Evolutionary conservation across 2,329 filamentous ascomycete genomes (phyloP).

Genomic region (Aspergillus cejpii): DNA sequence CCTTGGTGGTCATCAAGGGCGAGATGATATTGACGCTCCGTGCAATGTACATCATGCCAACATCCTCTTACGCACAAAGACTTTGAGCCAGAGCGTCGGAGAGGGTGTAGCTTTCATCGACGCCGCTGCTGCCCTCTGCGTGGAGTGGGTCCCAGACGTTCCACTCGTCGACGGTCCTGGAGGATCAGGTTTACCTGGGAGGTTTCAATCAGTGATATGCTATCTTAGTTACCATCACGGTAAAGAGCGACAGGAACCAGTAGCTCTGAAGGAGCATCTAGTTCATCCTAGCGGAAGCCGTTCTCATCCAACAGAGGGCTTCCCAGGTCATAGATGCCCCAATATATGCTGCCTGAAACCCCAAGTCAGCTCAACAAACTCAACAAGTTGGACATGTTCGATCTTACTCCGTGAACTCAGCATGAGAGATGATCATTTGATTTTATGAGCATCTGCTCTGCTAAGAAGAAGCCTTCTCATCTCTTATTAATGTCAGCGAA

Average conservation of each 20-base stretch:
- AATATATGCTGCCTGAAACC: conserved; percentile 69
- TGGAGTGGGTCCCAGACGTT: conserved; percentile 72
- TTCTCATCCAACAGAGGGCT: conserved; percentile 66
- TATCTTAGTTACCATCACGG: conserved; percentile 71
- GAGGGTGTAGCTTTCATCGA: conserved; percentile 67
- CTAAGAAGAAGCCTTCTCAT: too few relatives aligned
- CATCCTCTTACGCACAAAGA: conserved; percentile 64
- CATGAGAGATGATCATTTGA: conserved; percentile 55
- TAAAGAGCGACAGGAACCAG: conserved; percentile 72
- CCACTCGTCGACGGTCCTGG: conserved; percentile 65
- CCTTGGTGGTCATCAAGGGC: conserved; percentile 63
- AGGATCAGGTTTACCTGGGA: conserved; percentile 35
- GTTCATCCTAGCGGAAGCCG: conserved; percentile 73
- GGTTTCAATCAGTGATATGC: conserved; percentile 80
- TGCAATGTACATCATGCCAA: conserved; percentile 74
- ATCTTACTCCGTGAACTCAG: conserved; percentile 72
- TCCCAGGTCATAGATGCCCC: conserved; percentile 73
- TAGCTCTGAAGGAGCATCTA: conserved; percentile 65
- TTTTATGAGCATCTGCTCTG: background rate
- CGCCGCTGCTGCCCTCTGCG: conserved; percentile 63
- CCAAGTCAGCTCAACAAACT: conserved; percentile 11
- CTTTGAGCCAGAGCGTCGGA: conserved; percentile 71
- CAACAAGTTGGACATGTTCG: background rate
- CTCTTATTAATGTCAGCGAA: too few relatives aligned
- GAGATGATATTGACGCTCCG: conserved; percentile 73